phyloP scores from a whole-genome alignment of 2,329 filamentous ascomycete species.

The Diaporthe australafricana region DNA sequence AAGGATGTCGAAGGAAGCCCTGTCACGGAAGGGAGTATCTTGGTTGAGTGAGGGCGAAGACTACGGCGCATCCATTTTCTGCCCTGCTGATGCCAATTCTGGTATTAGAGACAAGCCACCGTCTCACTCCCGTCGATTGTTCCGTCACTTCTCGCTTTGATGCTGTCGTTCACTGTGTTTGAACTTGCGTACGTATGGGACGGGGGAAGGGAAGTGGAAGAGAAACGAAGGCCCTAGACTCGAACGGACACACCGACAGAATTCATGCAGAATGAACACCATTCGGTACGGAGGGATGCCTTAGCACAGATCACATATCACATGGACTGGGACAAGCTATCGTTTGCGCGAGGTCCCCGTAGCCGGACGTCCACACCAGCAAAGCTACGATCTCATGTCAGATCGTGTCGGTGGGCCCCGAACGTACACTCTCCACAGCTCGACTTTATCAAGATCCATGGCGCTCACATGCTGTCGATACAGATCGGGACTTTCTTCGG shows the following conservation, averaged over 20 bases:
- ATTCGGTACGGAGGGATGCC: background rate
- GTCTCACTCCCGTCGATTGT: background rate
- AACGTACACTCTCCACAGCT: background rate
- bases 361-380: background rate
- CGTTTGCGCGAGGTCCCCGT: background rate
- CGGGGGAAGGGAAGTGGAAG: background rate
- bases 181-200: background rate
- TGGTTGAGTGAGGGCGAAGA: too few relatives aligned
- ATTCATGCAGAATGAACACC: background rate
- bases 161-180: background rate
- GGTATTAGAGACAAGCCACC: background rate
- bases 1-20: background rate
- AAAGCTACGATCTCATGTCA: background rate
- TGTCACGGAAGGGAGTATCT: background rate
- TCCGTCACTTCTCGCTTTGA: background rate
- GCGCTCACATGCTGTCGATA: background rate
- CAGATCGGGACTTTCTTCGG: background rate
- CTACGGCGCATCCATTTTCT: background rate
- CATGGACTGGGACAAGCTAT: background rate
- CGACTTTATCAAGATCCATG: background rate
- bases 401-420: background rate
- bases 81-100: background rate
- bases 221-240: background rate
- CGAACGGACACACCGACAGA: background rate
- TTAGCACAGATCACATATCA: conserved; percentile 1